Evolutionary conservation across 306 rosid genomes (phyloP), one percentile per base, ranked within the genome.

Genomic region (Cicer cuneatum): DNA sequence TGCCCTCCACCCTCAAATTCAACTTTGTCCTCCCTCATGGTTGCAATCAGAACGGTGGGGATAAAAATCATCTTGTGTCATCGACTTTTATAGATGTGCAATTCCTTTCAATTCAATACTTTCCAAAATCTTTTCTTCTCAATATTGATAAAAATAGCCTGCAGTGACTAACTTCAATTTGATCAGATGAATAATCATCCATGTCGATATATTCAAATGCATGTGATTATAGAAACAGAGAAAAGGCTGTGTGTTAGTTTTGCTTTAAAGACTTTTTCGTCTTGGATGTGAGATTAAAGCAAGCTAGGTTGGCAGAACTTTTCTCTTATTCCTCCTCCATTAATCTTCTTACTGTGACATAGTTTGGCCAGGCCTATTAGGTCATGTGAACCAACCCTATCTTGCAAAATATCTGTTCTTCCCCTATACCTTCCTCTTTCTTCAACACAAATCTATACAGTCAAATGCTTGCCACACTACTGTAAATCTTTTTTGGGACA

Each of bases 321-420:
- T 53, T 53, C 13, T 53, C 33, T 8, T 18, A 8, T 16, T 53
- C 59, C 19, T 53, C 33, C 59, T 18, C 59, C 61, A 56, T 56
- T 56, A 56, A 19, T 19, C 35, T 19, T 7, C 38, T 56, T 18
- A 56, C 61, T 56, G 21, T 56, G 61, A 56, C 61, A 56, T 10
- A 54, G 38, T 56, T 56, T 54, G 60, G 60, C 60, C 10, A 18
- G 35, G n/a, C 6, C 33, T 54, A 54, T 54, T 54, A 54, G 60
- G 37, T 54, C n/a, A 10, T 56, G 38, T 10, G 38, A 19, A 56
- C 61, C 8, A 21, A 19, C 61, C 61, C n/a, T 19, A 21, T 19
- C 60, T 19, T 54, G 33, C 60, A 19, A 54, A 54, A 54, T 10
- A 54, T 19, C 6, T 21, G 38, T 56, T 54, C 37, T 19, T 54